Conservation (phyloP, 306 rosid species). For the Trifolium pratense region DNA sequence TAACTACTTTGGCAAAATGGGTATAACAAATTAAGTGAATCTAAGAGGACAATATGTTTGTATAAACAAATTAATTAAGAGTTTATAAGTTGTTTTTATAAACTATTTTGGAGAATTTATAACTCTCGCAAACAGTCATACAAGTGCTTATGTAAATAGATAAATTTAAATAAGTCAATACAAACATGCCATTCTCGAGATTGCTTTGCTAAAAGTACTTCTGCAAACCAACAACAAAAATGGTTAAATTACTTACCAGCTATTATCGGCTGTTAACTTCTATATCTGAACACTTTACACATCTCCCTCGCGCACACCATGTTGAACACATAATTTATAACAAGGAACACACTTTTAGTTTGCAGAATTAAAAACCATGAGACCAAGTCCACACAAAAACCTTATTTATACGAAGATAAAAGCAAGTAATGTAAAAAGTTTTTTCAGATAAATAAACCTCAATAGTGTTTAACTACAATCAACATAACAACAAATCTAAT, state of each 20-base stretch:
- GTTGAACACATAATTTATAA: background rate
- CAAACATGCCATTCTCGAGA: background rate
- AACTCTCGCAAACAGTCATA: background rate
- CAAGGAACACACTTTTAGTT: background rate
- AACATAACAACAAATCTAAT: background rate
- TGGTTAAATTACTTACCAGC: background rate
- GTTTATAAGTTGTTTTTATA: background rate
- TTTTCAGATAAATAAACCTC: background rate
- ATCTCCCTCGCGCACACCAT: too few relatives aligned
- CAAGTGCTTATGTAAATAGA: background rate
- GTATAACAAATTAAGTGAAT: background rate
- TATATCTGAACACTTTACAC: background rate
- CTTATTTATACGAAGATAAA: background rate
- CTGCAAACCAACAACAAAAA: background rate
- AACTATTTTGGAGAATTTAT: too few relatives aligned
- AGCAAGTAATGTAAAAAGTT: background rate
- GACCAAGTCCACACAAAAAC: background rate
- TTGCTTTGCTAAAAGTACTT: background rate
- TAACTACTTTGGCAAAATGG: background rate
- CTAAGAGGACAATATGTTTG: too few relatives aligned
- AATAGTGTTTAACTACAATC: background rate
- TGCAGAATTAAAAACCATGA: background rate
- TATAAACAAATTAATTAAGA: too few relatives aligned
- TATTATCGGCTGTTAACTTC: background rate
- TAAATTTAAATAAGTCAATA: too few relatives aligned